A percentile compares a stretch with the other conserved stretches of the same genome.
Evolutionary conservation across 1,139 yeast genomes (phyloP).

Genomic region (Sugiyamaella xylanicola): DNA sequence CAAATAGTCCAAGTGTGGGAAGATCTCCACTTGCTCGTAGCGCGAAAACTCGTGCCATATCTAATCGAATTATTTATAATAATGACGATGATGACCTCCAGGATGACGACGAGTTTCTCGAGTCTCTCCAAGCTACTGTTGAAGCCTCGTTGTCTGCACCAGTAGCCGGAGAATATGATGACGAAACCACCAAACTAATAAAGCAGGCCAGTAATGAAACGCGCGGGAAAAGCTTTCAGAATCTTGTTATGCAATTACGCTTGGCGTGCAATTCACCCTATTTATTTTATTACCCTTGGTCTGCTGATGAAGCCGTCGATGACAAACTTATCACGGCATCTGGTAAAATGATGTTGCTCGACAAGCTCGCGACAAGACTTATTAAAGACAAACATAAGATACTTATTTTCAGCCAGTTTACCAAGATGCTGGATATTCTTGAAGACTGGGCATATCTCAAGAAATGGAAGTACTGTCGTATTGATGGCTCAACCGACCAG

Average conservation of each 20-base stretch:
- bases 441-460: constrained; percentile 63
- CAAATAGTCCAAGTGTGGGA: neutral
- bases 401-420: constrained; percentile 84
- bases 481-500: constrained; percentile 77
- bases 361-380: constrained; percentile 59
- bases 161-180: constrained; percentile 4
- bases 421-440: constrained; percentile 72
- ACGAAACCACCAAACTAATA: constrained; percentile 10
- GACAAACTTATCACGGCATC: constrained; percentile 54
- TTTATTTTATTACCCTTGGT: constrained; percentile 78
- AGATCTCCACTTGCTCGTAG: neutral
- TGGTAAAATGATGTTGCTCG: constrained; percentile 69
- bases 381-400: constrained; percentile 58
- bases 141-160: neutral
- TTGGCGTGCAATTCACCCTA: constrained; percentile 85
- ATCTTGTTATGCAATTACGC: constrained; percentile 78
- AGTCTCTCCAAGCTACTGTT: constrained; percentile 6
- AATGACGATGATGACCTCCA: constrained; percentile 22
- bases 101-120: constrained; percentile 20
- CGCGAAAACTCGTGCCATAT: constrained; percentile 8
- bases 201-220: constrained; percentile 14
- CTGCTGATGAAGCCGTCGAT: constrained; percentile 44
- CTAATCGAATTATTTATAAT: constrained; percentile 5
- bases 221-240: constrained; percentile 54
- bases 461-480: constrained; percentile 54